Conservation (phyloP, 202 grass and related monocot species). For the Zoysia matrella region DNA sequence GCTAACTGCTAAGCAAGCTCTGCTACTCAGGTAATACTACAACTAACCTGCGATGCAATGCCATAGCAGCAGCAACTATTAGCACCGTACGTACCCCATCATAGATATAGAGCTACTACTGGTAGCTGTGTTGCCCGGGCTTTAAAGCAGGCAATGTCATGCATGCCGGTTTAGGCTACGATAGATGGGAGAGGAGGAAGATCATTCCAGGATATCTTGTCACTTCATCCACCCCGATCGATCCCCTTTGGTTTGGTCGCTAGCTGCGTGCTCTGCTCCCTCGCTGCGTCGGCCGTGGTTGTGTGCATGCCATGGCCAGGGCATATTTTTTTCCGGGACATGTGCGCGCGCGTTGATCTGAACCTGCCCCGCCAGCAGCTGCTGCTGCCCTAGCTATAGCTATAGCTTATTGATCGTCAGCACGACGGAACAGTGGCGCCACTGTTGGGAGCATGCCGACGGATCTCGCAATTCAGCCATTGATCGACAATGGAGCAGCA, state of each 20-base stretch:
- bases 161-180: slow-evolving; percentile 52
- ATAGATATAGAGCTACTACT: background rate
- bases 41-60: too few relatives aligned
- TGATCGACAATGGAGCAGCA: slow-evolving; percentile 37
- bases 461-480: slow-evolving; percentile 10
- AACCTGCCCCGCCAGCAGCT: background rate
- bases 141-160: slow-evolving; percentile 50
- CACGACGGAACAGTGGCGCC: slow-evolving; percentile 27
- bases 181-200: slow-evolving; percentile 4
- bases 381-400: slow-evolving; percentile 20
- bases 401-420: background rate
- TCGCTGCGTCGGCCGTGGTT: slow-evolving; percentile 12
- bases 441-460: slow-evolving; percentile 46
- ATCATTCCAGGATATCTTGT: slow-evolving; percentile 73
- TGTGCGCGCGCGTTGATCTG: slow-evolving; percentile 22
- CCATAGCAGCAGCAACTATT: background rate
- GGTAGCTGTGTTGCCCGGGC: slow-evolving; percentile 10
- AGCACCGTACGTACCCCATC: slow-evolving; percentile 13
- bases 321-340: slow-evolving; percentile 55
- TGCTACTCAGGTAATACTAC: too few relatives aligned
- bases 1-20: too few relatives aligned
- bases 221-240: slow-evolving; percentile 38
- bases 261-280: slow-evolving; percentile 44
- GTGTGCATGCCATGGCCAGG: slow-evolving; percentile 34
- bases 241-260: slow-evolving; percentile 53